Conservation (phyloP, 192 early-diverging fungal genomes). For the Linnemannia zychae region DNA sequence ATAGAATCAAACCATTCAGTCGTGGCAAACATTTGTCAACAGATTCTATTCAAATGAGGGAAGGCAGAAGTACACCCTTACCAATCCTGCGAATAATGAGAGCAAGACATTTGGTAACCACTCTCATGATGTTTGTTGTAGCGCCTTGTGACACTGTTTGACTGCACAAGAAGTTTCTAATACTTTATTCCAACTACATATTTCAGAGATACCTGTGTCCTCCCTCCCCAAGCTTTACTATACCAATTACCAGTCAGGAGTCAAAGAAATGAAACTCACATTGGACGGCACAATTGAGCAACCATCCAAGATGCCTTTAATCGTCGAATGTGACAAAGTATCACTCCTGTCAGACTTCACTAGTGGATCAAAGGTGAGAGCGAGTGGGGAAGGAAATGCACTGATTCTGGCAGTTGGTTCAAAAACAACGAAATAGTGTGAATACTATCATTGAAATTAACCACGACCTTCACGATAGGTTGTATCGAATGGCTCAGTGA, state of each 20-base stretch:
- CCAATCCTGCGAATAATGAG: slow-evolving; percentile 17
- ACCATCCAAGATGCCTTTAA: not conserved
- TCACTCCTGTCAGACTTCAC: slow-evolving; percentile 22
- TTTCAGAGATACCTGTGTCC: slow-evolving; percentile 8
- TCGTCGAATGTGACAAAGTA: slow-evolving; percentile 12
- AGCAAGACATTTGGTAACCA: slow-evolving; percentile 22
- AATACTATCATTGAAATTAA: too few relatives aligned
- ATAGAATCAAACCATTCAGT: slow-evolving; percentile 22
- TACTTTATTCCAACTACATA: not conserved
- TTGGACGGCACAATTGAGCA: slow-evolving; percentile 12
- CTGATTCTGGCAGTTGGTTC: too few relatives aligned
- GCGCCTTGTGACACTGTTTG: not conserved
- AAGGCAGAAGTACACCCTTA: slow-evolving; percentile 17
- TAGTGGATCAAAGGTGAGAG: slow-evolving; percentile 21
- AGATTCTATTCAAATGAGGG: slow-evolving; percentile 21
- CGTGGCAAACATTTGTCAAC: slow-evolving; percentile 19
- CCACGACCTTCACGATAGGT: slow-evolving; percentile 4
- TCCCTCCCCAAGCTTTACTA: slow-evolving; percentile 9
- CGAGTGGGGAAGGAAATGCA: not conserved
- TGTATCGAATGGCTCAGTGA: slow-evolving; percentile 10
- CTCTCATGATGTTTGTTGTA: not conserved
- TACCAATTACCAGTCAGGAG: slow-evolving; percentile 11
- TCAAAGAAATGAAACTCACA: slow-evolving; percentile 23
- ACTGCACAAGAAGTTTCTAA: not conserved
- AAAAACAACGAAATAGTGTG: too few relatives aligned